Percentiles rank a stretch among this genome's conserved stretches.
These are phyloP conservation scores for Phascolomyces articulosus DNA, from an alignment of 371 early-diverging fungal species.

Conservation along the genomic window DNA sequence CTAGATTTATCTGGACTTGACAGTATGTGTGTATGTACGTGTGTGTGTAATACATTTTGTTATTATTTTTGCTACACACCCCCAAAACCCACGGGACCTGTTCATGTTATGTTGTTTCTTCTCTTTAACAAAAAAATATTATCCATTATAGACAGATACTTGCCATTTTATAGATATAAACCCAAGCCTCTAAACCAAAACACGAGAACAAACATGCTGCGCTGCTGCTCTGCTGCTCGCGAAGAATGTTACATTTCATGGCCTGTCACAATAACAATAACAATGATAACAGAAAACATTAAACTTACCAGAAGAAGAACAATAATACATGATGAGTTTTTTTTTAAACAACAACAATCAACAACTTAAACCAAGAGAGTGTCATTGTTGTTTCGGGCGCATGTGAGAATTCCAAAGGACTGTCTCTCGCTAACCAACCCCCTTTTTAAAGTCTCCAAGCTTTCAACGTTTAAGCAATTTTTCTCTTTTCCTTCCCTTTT, in stretches of 20 bases:
- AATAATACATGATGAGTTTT: no score
- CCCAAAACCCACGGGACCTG: not conserved
- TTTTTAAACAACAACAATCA: no score
- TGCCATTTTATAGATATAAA: no score
- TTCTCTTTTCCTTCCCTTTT: not conserved
- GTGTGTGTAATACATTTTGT: not conserved
- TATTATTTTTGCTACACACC: not conserved
- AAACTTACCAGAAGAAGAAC: no score
- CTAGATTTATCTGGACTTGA: not conserved
- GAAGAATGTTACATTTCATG: not conserved
- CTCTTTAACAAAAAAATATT: not conserved
- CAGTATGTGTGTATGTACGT: not conserved
- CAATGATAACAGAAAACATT: no score
- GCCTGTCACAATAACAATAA: not conserved
- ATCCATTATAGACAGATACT: no score
- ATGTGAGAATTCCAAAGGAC: not conserved
- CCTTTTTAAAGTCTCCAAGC: not conserved
- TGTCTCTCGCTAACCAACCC: not conserved
- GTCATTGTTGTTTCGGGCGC: slow-evolving; percentile 2
- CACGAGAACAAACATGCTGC: slow-evolving; percentile 6
- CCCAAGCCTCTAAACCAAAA: not conserved
- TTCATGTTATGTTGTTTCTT: slow-evolving; percentile 2
- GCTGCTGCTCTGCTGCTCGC: no score
- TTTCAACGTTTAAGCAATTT: not conserved
- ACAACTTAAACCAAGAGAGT: not conserved